phyloP scores from a whole-genome alignment of 192 early-diverging fungal species.

The Cladochytrium replicatum region DNA sequence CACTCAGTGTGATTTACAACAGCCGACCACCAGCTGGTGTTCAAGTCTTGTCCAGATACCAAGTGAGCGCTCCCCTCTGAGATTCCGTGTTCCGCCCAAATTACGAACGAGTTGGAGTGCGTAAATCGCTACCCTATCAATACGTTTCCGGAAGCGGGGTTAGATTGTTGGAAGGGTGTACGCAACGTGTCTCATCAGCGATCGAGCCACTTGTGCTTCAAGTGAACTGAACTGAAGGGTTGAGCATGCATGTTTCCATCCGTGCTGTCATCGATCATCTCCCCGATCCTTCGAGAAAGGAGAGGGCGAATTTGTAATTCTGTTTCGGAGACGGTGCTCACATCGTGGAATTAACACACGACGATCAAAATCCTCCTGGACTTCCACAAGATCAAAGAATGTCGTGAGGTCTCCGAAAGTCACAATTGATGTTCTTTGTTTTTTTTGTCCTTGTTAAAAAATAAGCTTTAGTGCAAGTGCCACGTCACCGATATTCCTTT shows the following conservation, averaged over 20 bases:
- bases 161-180: slow-evolving; percentile 55
- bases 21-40: slow-evolving; percentile 71
- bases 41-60: slow-evolving; percentile 64
- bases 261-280: no score
- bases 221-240: slow-evolving; percentile 7
- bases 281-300: no score
- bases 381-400: no score
- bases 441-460: no score
- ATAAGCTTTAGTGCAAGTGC: no score
- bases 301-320: no score
- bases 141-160: slow-evolving; percentile 57
- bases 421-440: no score
- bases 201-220: slow-evolving; percentile 42
- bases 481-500: no score
- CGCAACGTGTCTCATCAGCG: slow-evolving; percentile 60
- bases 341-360: no score
- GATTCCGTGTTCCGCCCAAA: slow-evolving; percentile 24
- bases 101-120: slow-evolving; percentile 64
- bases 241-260: slow-evolving; percentile 16
- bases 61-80: slow-evolving; percentile 52
- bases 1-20: slow-evolving; percentile 53
- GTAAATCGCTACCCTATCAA: slow-evolving; percentile 68
- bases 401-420: no score
- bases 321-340: no score
- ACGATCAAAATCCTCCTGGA: no score